Evolutionary conservation across 2,329 filamentous ascomycete species (phyloP), one percentile per base, ranked within the genome.

Genomic region (Neoascochyta sp.): DNA sequence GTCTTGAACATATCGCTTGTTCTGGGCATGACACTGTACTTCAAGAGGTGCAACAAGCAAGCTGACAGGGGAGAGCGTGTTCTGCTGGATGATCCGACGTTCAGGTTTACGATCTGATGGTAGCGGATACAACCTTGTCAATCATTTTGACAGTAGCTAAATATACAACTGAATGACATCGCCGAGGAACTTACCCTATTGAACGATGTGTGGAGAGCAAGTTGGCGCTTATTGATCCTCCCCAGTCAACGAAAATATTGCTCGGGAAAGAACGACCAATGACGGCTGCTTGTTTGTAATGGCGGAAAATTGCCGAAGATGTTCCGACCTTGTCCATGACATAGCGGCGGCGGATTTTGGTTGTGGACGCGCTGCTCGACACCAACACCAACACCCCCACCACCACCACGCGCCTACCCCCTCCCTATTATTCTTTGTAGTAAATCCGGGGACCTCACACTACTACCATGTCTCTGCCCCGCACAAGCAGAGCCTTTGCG

Each of bases 381-480:
- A 49, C 41, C 37, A 32, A 40, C 36, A 41, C 23, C 37, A 38
- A 37, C 25, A 22, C 29, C 36, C 25, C 16, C 23, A 29, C 36
- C 29, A 23, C 27, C 35, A 41, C 27, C 32, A 31, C 10, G 11
- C 14, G 24, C 29, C 17, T 24, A 14, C 19, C 5, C 34, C 25
- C 24, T 21, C 19, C 32, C 13, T 21, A 22, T 13, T 11, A 16
- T 9, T 24, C 13, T 17, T 21, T 25, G 21, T 32, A 36, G 29
- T 29, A 25, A 20, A 25, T 19, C 23, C 12, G 25, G 21, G 22
- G 12, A 16, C 13, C 15, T 14, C 20, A 23, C 22, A 34, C 29
- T 31, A 27, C 46, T 21, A 52, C 13, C 33, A 62, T 63, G 57
- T 58, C 53, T 41, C 32, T 62, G n/a, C 42, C 49, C 22, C 49